These are phyloP conservation scores for Ocimum tenuiflorum DNA, from an alignment of 257 asterid genomes.

Conservation along the genomic window DNA sequence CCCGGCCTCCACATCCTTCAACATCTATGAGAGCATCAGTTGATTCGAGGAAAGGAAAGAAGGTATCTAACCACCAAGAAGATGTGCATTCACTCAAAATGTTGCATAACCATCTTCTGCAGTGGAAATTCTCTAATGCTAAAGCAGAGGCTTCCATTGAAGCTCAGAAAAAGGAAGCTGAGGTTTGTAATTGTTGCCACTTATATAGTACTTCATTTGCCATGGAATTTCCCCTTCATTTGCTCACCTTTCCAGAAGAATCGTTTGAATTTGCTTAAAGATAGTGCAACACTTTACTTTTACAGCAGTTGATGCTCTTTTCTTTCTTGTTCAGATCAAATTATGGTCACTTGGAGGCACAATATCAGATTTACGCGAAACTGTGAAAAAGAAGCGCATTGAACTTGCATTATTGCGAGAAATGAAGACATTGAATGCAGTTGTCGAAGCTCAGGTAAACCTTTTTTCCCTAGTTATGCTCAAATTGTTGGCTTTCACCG, in stretches of 20 bases:
- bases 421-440: constrained; percentile 27
- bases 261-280: not conserved
- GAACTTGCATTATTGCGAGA: constrained; percentile 42
- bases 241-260: not conserved
- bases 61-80: constrained; percentile 39
- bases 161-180: constrained; percentile 44
- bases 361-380: constrained; percentile 43
- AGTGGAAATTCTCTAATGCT: constrained; percentile 64
- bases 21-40: constrained; percentile 34
- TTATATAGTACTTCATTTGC: not conserved
- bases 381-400: constrained; percentile 36
- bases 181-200: constrained; percentile 46
- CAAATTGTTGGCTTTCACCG: not conserved
- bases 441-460: constrained; percentile 65
- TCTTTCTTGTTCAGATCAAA: constrained; percentile 30
- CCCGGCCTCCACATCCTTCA: constrained; percentile 68
- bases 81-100: constrained; percentile 63
- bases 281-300: too few relatives aligned
- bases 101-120: constrained; percentile 48
- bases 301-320: not conserved
- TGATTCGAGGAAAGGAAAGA: constrained; percentile 49
- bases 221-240: not conserved
- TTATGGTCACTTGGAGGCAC: constrained; percentile 44
- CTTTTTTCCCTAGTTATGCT: constrained; percentile 7
- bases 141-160: constrained; percentile 51